Evolutionary conservation across 2,329 filamentous ascomycete genomes (phyloP), one percentile per base, ranked within the genome.

Genomic region (Diplocarpon mali): DNA sequence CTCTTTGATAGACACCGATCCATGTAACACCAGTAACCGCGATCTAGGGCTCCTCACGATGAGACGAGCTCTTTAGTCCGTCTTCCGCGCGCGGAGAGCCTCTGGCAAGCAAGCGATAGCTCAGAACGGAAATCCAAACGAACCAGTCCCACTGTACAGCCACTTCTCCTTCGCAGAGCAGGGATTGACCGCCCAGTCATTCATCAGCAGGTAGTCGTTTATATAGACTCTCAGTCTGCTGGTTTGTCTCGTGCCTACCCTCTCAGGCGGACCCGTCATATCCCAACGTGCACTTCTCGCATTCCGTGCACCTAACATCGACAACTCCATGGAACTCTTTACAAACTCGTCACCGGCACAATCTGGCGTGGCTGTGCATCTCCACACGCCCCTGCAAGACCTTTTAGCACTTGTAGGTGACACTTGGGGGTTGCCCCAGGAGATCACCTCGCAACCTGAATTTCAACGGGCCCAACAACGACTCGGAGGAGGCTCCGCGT

Each of bases 371-470:
- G 73, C 76, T 1, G 62, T 80, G 1, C 67, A 77, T n/a, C n/a
- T n/a, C 50, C 65, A 75, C 54, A 77, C 75, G 0, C 76, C 75
- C n/a, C 67, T 80, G 4, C 69, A 71, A 49, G 69, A 70, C 50
- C 67, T 79, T 1, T 65, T 80, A 14, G 73, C 73, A 10, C 72
- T 78, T 7, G 71, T 71, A 24, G 75, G 75, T 38, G 70, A 78
- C 49, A 74, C 68, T 42, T 78, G 73, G 73, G 64, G 75, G 15
- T 76, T 78, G 54, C 69, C 69, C 40, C 67, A 69, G 44, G 78
- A 78, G 53, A 61, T 78, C 5, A 58, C 67, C 2, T 61, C 66
- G 4, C 58, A 61, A 2, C 62, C 64, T 20, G 57, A 63, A 10
- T 78, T 72, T 51, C 53, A 62, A 36, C 66, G 69, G 49, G 68